Percentiles rank a stretch among this genome's conserved stretches.
Conservation (phyloP, 257 asterid genomes). For the Solanum phureja region DNA sequence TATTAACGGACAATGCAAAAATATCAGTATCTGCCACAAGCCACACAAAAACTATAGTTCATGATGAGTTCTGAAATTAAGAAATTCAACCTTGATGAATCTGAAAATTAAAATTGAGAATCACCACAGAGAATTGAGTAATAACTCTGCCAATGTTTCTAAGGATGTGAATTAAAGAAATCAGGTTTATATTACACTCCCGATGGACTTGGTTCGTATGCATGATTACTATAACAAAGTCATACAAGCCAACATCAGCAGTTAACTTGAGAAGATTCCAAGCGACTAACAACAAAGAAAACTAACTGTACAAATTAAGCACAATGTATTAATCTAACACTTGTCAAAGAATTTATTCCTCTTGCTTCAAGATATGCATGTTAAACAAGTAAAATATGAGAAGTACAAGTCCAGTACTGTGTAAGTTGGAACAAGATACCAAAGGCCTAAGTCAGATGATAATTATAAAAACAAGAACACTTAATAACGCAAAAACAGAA, state of each 20-base stretch:
- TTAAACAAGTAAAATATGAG: background rate
- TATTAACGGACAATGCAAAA: background rate
- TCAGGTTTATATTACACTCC: background rate
- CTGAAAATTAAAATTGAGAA: background rate
- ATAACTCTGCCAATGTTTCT: background rate
- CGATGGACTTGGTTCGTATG: background rate
- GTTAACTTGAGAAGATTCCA: background rate
- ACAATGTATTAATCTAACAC: background rate
- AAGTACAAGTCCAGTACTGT: background rate
- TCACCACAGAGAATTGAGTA: background rate
- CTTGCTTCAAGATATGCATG: background rate
- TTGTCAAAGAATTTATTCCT: background rate
- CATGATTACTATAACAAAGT: background rate
- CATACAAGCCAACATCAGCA: background rate
- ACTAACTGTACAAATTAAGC: background rate
- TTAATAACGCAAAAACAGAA: background rate
- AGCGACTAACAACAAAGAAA: background rate
- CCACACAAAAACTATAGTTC: background rate
- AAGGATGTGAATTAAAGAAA: background rate
- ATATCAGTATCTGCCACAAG: background rate
- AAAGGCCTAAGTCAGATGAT: background rate
- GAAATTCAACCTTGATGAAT: background rate
- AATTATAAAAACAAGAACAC: background rate
- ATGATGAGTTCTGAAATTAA: background rate
- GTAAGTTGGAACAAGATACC: background rate